Base-by-base conservation (phyloP, 306 rosid genomes). In the Rosa chinensis region DNA sequence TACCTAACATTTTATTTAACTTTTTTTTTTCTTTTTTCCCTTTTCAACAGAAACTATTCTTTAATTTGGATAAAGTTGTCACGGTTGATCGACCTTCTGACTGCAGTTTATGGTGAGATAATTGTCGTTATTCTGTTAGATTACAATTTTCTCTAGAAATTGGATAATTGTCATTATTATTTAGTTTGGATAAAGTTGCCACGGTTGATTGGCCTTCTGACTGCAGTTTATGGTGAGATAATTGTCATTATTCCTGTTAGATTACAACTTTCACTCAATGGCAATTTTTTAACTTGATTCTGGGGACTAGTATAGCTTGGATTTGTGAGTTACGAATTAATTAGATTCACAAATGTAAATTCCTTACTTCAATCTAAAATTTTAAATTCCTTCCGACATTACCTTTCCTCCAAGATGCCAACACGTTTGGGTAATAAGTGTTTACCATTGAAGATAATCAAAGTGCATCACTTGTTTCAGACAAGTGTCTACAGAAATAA, bases 101-200 rank as follows among this genome's bases (percentile, higher is more conserved):
- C 75, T 85, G 92, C 89, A 83, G 75, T 64, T 70, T 91, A 66
- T 95, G 99, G 99, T 95, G 85, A 89, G 97, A 82, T 56, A 77
- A 59, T 80, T 35, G 48, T 75, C 61, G 66, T 72, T 21, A 21
- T 12, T 47, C 8, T 16, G 16, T 10, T 18, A 59, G 35, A 42
- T 78, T 17, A 66, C 11, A 13, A 28, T 50, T 13, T 68, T 58
- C 8, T 17, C 6, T 21, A 28, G 25, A n/a, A 37, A 59, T 1
- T 55, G 10, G 50, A 66, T 55, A 44, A 37, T 8, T 61, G 16
- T 56, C 28, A 55, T 6, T 95, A 76, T 91, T 95, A 88, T 81
- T 82, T 80, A 86, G 84, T 91, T 75, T 95, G 88, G 99, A 91
- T 89, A 91, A 81, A 82, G 66, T 89, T 86, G 87, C 87, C 81